phyloP scores from a whole-genome alignment of 192 early-diverging fungal species.

The Lobosporangium transversale region DNA sequence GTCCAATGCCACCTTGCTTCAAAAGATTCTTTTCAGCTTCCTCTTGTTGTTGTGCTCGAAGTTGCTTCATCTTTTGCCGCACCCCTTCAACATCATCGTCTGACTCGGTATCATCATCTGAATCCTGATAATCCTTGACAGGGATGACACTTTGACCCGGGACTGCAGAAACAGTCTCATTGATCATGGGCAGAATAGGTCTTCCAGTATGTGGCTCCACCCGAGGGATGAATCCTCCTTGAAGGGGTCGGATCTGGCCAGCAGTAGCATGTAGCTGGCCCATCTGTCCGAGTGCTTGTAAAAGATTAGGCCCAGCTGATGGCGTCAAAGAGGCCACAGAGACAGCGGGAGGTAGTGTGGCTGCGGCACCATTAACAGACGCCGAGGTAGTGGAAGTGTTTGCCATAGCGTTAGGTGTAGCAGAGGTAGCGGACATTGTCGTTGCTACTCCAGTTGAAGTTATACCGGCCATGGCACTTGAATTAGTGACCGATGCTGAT shows the following conservation, averaged over 20 bases:
- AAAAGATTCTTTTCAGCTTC: conserved; percentile 44
- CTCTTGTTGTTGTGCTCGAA: conserved; percentile 52
- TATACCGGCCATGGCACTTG: neutral
- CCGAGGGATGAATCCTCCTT: conserved; percentile 45
- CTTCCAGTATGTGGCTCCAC: conserved; percentile 46
- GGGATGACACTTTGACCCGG: conserved; percentile 52
- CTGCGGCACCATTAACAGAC: neutral
- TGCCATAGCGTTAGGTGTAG: neutral
- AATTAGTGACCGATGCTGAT: neutral
- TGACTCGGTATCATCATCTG: conserved; percentile 63
- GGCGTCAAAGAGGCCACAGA: conserved; percentile 20
- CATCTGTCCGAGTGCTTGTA: conserved; percentile 37
- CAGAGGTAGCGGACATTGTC: no score
- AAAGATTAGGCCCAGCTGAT: conserved; percentile 10
- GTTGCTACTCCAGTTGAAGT: no score
- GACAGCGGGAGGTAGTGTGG: conserved; percentile 10
- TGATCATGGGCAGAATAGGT: conserved; percentile 50
- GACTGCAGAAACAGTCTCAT: conserved; percentile 51
- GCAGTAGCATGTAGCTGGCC: conserved; percentile 26
- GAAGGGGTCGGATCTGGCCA: conserved; percentile 40
- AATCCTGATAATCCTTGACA: conserved; percentile 45
- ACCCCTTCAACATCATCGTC: conserved; percentile 65
- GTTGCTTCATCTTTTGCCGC: conserved; percentile 57
- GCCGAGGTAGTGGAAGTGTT: neutral
- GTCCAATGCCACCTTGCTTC: conserved; percentile 22